phyloP scores from a whole-genome alignment of 148 eudicot genomes.

The Persicaria tinctoria region DNA sequence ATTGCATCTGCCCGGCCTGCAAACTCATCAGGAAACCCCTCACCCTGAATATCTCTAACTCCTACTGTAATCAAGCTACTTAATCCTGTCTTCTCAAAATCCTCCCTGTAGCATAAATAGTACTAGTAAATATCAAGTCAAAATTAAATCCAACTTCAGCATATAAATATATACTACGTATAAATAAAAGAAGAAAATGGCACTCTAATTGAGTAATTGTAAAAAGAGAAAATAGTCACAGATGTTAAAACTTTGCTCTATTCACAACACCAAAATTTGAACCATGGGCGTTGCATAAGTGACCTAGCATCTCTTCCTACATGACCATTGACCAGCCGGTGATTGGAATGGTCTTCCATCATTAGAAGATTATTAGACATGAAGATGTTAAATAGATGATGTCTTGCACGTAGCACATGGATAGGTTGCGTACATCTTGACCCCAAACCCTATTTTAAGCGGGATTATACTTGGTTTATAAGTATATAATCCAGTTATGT shows the following conservation, averaged over 20 bases:
- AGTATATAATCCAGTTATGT: too few relatives aligned
- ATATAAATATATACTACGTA: background rate
- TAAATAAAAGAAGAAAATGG: background rate
- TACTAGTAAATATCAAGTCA: background rate
- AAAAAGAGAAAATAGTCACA: background rate
- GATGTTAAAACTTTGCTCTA: background rate
- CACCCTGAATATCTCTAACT: conserved; percentile 89
- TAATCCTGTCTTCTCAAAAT: conserved; percentile 75
- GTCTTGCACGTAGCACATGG: too few relatives aligned
- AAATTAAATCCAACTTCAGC: background rate
- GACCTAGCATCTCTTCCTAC: too few relatives aligned
- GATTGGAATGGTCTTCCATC: too few relatives aligned
- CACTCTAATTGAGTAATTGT: background rate
- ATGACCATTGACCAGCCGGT: too few relatives aligned
- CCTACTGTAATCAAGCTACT: conserved; percentile 75
- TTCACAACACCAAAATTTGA: too few relatives aligned
- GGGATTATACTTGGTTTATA: too few relatives aligned
- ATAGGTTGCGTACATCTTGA: too few relatives aligned
- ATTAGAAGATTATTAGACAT: too few relatives aligned
- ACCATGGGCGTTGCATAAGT: too few relatives aligned
- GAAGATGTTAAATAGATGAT: too few relatives aligned
- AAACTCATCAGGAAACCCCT: conserved; percentile 80
- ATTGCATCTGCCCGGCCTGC: conserved; percentile 62
- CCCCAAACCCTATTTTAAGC: too few relatives aligned
- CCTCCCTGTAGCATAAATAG: conserved; percentile 42